These are phyloP conservation scores for Elongisporangium undulatum DNA, from an alignment of 352 stramenopile species.

Conservation along the genomic window DNA sequence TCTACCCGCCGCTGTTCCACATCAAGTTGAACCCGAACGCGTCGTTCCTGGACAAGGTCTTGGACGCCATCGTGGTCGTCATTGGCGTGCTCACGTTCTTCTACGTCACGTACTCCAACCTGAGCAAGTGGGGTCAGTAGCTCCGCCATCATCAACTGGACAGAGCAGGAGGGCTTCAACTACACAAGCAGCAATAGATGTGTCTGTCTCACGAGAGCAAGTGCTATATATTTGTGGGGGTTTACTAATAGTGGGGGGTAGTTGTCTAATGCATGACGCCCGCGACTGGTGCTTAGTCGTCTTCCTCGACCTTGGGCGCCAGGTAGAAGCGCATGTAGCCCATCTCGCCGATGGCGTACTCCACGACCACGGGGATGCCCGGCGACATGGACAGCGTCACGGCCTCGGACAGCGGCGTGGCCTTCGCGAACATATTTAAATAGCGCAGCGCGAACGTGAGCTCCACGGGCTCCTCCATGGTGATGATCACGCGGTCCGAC, in stretches of 20 bases:
- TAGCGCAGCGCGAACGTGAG: conserved; percentile 99
- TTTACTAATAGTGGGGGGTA: background rate
- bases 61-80: conserved; percentile 51
- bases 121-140: conserved; percentile 57
- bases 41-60: conserved; percentile 42
- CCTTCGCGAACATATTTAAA: conserved; percentile 99
- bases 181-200: background rate
- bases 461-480: conserved; percentile 98
- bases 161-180: background rate
- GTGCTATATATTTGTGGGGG: background rate
- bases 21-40: conserved; percentile 58
- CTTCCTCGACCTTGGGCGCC: conserved; percentile 99
- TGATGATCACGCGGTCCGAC: conserved; percentile 93
- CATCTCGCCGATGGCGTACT: conserved; percentile 98
- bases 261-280: conserved; percentile 3
- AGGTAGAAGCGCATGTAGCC: conserved; percentile 99
- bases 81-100: conserved; percentile 75
- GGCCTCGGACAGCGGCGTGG: conserved; percentile 91
- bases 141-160: too few relatives aligned
- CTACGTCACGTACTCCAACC: conserved; percentile 80
- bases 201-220: background rate
- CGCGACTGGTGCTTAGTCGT: conserved; percentile 59
- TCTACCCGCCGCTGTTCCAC: conserved; percentile 79
- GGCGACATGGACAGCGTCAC: conserved; percentile 98
- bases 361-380: conserved; percentile 97